These are phyloP conservation scores for Entelexis sorbosivorans DNA, from an alignment of 1,139 yeast species.

Conservation along the genomic window DNA sequence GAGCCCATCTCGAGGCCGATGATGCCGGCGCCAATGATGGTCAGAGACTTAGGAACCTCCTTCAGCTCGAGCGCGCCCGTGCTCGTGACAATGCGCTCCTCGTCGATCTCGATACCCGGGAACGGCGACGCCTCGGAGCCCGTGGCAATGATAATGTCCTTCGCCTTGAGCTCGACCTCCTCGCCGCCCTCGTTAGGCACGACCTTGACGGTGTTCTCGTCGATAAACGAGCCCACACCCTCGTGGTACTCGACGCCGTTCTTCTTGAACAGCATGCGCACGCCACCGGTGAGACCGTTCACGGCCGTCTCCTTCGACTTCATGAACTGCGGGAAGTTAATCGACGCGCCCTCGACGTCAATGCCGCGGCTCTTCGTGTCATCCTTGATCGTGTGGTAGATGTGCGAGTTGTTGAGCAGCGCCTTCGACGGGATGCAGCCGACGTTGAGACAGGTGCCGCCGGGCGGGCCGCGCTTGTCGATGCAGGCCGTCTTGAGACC, in stretches of 20 bases:
- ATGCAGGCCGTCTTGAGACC: conserved; percentile 92
- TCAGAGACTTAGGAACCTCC: conserved; percentile 82
- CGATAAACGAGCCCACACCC: conserved; percentile 82
- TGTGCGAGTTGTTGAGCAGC: conserved; percentile 82
- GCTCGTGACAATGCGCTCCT: conserved; percentile 91
- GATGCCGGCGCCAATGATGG: conserved; percentile 98
- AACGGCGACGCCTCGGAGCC: conserved; percentile 98
- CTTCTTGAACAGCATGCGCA: conserved; percentile 90
- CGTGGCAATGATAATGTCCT: conserved; percentile 88
- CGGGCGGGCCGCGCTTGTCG: conserved; percentile 90
- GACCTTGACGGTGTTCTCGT: conserved; percentile 67
- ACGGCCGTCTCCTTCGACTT: conserved; percentile 89
- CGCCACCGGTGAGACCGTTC: conserved; percentile 79
- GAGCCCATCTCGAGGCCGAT: conserved; percentile 99
- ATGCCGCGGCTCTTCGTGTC: conserved; percentile 87
- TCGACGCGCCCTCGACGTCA: conserved; percentile 58
- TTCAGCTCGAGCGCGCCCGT: conserved; percentile 81
- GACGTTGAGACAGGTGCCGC: conserved; percentile 96
- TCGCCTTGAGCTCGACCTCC: conserved; percentile 56
- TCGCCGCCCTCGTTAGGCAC: conserved; percentile 81
- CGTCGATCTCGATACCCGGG: conserved; percentile 96
- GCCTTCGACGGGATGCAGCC: conserved; percentile 99
- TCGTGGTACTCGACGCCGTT: conserved; percentile 89
- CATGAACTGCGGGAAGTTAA: conserved; percentile 72
- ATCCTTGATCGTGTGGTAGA: conserved; percentile 78